Evolutionary conservation across 1,139 yeast species (phyloP).

Genomic region (Taiozyma sp.): DNA sequence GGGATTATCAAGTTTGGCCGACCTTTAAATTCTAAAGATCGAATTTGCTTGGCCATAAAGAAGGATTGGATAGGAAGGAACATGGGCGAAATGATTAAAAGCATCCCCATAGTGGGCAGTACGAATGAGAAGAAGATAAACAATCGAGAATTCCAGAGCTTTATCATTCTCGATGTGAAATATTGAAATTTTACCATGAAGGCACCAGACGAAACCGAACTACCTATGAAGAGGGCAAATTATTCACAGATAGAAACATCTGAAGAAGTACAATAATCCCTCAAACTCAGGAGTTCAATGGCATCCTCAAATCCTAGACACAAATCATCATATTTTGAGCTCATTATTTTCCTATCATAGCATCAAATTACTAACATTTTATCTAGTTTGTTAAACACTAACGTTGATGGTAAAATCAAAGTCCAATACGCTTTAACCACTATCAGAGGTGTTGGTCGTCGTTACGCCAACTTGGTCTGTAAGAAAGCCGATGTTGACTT

Average conservation of each 20-base stretch:
- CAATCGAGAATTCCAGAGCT: too few relatives aligned
- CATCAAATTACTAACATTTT: slow-evolving; percentile 24
- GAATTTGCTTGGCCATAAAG: background rate
- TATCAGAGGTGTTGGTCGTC: slow-evolving; percentile 99
- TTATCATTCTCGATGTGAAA: too few relatives aligned
- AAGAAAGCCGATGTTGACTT: slow-evolving; percentile 99
- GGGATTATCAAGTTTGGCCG: background rate
- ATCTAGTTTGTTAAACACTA: slow-evolving; percentile 95
- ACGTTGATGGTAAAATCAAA: slow-evolving; percentile 99
- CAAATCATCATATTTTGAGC: background rate
- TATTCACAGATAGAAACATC: background rate
- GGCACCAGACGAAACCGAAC: background rate
- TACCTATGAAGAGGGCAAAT: background rate
- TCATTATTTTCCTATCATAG: background rate
- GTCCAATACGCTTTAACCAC: slow-evolving; percentile 99
- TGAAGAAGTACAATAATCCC: background rate
- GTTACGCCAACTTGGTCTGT: slow-evolving; percentile 99
- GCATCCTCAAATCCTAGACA: background rate
- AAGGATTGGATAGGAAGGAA: background rate
- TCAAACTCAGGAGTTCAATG: background rate
- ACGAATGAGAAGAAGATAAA: background rate
- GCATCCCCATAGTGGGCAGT: background rate
- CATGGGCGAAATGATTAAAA: background rate
- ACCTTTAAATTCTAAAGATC: background rate
- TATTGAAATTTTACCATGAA: background rate